Evolutionary conservation across 2,329 filamentous ascomycete species (phyloP).

Genomic region (Fusarium phyllophilum): DNA sequence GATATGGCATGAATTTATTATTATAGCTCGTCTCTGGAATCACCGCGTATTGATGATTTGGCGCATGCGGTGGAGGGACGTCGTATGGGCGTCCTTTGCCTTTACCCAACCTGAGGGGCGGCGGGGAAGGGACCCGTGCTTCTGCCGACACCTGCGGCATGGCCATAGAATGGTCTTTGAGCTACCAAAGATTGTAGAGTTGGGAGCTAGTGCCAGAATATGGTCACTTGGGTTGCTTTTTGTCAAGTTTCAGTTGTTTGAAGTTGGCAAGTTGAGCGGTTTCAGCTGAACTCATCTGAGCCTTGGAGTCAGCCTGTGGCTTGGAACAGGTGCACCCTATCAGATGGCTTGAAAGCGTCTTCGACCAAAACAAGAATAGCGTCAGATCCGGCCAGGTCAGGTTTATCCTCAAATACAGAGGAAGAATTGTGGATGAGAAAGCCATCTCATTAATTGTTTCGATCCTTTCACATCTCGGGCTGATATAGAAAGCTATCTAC

Average conservation of each 20-base stretch:
- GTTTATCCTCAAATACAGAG: background rate
- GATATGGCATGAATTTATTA: background rate
- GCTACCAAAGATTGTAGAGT: background rate
- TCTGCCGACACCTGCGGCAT: background rate
- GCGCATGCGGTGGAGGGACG: background rate
- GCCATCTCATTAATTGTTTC: background rate
- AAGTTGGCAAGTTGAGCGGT: background rate
- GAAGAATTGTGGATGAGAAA: fast-evolving
- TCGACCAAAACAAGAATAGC: background rate
- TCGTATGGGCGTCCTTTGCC: background rate
- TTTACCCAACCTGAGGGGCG: background rate
- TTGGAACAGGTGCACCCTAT: background rate
- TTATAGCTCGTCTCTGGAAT: background rate
- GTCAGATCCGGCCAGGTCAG: background rate
- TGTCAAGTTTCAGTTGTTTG: fast-evolving
- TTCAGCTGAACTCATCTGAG: background rate
- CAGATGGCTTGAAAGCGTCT: background rate
- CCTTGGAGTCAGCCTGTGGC: background rate
- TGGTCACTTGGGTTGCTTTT: fast-evolving
- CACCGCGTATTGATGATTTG: background rate
- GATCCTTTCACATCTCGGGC: constrained; percentile 10
- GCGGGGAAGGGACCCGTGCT: background rate
- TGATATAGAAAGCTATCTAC: constrained; percentile 39
- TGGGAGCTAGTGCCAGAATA: fast-evolving
- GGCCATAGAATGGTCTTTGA: background rate